Evolutionary conservation across 1,284 basidiomycete species (phyloP).

Genomic region (Gomphus bonarii): DNA sequence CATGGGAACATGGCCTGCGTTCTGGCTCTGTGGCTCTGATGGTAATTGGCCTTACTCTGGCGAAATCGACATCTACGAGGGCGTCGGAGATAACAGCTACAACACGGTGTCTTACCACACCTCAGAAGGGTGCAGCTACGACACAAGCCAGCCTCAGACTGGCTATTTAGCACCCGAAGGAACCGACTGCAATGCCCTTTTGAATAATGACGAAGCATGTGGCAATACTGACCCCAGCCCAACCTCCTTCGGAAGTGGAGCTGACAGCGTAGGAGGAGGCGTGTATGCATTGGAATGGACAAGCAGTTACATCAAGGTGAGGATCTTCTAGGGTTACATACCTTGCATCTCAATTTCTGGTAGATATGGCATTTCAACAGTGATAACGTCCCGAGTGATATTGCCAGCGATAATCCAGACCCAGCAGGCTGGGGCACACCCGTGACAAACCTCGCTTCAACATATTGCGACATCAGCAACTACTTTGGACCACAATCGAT

Average conservation of each 20-base stretch:
- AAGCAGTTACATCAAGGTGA: slow-evolving; percentile 18
- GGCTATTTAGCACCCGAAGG: slow-evolving; percentile 16
- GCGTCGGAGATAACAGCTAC: slow-evolving; percentile 21
- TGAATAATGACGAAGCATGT: slow-evolving; percentile 1
- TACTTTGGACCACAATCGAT: slow-evolving; percentile 1
- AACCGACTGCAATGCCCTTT: slow-evolving; percentile 10
- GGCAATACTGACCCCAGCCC: slow-evolving; percentile 5
- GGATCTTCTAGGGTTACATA: background rate
- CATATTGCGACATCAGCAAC: slow-evolving; percentile 14
- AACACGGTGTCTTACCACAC: slow-evolving; percentile 23
- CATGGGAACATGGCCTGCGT: slow-evolving; percentile 7
- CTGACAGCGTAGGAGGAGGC: slow-evolving; percentile 23
- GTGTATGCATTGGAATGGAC: slow-evolving; percentile 23
- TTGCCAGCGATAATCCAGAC: slow-evolving; percentile 13
- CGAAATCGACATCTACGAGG: slow-evolving; percentile 33
- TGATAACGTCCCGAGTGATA: slow-evolving; percentile 20
- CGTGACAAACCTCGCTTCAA: slow-evolving; percentile 11
- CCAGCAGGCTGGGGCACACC: slow-evolving; percentile 14
- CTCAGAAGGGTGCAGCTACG: slow-evolving; percentile 20
- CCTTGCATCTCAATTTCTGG: background rate
- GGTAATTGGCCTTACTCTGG: slow-evolving; percentile 17
- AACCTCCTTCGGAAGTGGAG: slow-evolving; percentile 13
- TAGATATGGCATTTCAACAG: slow-evolving; percentile 16
- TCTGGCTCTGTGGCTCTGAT: slow-evolving; percentile 10
- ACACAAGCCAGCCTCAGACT: slow-evolving; percentile 8